A percentile compares a stretch with the other conserved stretches of the same genome.
These are phyloP conservation scores for Candida nonsorbophila DNA, from an alignment of 805 yeast genomes.

Conservation along the genomic window DNA sequence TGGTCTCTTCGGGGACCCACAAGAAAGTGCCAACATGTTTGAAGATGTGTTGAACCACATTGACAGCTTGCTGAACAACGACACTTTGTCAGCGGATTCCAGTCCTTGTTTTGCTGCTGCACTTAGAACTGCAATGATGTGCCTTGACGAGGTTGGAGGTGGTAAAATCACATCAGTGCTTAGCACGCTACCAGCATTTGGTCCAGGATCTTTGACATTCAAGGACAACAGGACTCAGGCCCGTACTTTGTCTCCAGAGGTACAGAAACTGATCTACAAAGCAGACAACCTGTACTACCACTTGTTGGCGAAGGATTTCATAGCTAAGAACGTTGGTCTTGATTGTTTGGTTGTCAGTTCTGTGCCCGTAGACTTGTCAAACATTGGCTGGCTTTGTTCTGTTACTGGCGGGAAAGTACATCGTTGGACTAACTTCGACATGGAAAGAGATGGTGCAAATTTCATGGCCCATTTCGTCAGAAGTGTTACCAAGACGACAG, in stretches of 20 bases:
- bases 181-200: conserved; percentile 70
- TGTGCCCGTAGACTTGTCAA: conserved; percentile 65
- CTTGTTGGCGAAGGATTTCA: conserved; percentile 51
- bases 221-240: conserved; percentile 36
- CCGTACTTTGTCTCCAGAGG: conserved; percentile 35
- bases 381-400: conserved; percentile 60
- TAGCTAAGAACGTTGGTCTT: conserved; percentile 59
- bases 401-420: conserved; percentile 68
- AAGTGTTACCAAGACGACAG: conserved; percentile 47
- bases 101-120: conserved; percentile 83
- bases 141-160: conserved; percentile 64
- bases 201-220: conserved; percentile 63
- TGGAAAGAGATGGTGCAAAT: conserved; percentile 64
- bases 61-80: conserved; percentile 39
- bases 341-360: conserved; percentile 70
- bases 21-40: conserved; percentile 56
- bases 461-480: conserved; percentile 57
- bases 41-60: conserved; percentile 62
- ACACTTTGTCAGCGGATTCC: conserved; percentile 30
- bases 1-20: conserved; percentile 80
- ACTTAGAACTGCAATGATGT: conserved; percentile 57
- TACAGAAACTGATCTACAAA: conserved; percentile 47
- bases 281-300: conserved; percentile 61
- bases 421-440: conserved; percentile 61
- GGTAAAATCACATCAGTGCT: conserved; percentile 76